Evolutionary conservation across 148 eudicot species (phyloP).

Genomic region (Cornus florida): DNA sequence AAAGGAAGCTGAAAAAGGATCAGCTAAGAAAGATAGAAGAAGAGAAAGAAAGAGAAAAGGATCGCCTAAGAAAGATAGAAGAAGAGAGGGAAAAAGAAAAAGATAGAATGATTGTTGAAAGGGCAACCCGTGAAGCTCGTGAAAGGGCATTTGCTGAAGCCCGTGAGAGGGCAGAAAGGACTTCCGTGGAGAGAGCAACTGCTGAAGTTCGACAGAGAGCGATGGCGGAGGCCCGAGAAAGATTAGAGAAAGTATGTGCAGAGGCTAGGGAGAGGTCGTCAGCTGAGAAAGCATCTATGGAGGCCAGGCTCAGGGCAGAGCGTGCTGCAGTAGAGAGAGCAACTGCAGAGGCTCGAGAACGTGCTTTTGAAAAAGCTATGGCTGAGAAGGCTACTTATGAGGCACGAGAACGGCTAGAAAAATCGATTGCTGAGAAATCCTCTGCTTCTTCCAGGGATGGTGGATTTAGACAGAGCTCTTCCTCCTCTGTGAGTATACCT

Average conservation of each 20-base stretch:
- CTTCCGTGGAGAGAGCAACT: constrained; percentile 70
- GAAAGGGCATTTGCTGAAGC: constrained; percentile 67
- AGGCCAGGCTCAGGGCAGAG: constrained; percentile 77
- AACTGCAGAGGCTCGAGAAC: constrained; percentile 76
- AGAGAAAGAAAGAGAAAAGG: constrained; percentile 93
- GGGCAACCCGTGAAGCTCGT: constrained; percentile 65
- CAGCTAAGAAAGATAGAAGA: constrained; percentile 70
- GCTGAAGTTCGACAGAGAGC: constrained; percentile 79
- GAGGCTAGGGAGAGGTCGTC: constrained; percentile 66
- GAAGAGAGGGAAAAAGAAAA: constrained; percentile 97
- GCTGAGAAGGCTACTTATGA: constrained; percentile 57
- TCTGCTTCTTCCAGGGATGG: constrained; percentile 41
- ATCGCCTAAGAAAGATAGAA: constrained; percentile 64
- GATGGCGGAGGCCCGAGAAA: constrained; percentile 78
- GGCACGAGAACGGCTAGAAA: constrained; percentile 51
- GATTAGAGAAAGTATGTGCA: constrained; percentile 73
- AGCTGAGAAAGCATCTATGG: constrained; percentile 47
- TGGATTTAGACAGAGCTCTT: constrained; percentile 63
- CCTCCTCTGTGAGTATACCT: constrained; percentile 60
- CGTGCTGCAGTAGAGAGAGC: constrained; percentile 93
- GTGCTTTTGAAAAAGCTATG: constrained; percentile 66
- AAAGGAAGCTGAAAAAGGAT: constrained; percentile 60
- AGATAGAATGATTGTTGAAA: constrained; percentile 84
- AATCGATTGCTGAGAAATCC: constrained; percentile 62
- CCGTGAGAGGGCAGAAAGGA: constrained; percentile 67